A percentile compares a stretch with the other conserved stretches of the same genome.
These are phyloP conservation scores for Talaromyces sp. DNA, from an alignment of 2,329 filamentous ascomycete species.

Conservation along the genomic window DNA sequence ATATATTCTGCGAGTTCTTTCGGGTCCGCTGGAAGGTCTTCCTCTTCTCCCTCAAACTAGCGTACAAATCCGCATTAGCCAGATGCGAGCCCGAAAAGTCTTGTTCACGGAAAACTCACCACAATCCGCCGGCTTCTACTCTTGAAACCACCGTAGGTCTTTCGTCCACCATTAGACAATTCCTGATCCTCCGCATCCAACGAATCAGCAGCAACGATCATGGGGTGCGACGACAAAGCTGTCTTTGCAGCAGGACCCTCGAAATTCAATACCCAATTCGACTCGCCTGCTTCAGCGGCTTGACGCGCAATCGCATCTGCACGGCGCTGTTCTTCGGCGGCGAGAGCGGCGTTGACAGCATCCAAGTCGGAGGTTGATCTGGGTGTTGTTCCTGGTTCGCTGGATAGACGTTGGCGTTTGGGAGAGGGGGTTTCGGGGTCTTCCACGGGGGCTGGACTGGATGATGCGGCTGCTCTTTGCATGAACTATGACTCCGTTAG, in stretches of 20 bases:
- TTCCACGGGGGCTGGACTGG: conserved; percentile 45
- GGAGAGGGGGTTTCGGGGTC: conserved; percentile 33
- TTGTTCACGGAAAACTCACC: conserved; percentile 19
- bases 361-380: conserved; percentile 33
- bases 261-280: conserved; percentile 43
- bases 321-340: conserved; percentile 41
- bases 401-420: conserved; percentile 37
- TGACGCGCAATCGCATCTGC: conserved; percentile 38
- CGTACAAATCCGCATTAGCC: not conserved
- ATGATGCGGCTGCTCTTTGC: conserved; percentile 74
- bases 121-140: conserved; percentile 27
- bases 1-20: not conserved
- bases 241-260: conserved; percentile 16
- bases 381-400: conserved; percentile 22
- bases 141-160: conserved; percentile 39
- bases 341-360: conserved; percentile 39
- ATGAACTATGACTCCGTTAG: conserved; percentile 61
- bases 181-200: conserved; percentile 33
- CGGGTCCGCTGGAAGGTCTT: not conserved
- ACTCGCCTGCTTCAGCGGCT: conserved; percentile 43
- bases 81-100: not conserved
- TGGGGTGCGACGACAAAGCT: conserved; percentile 24
- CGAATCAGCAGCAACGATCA: conserved; percentile 33
- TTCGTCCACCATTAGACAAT: conserved; percentile 30
- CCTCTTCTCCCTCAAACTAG: not conserved